Conservation (phyloP, 768 basidiomycete genomes). For the Leccinum barrowsii region DNA sequence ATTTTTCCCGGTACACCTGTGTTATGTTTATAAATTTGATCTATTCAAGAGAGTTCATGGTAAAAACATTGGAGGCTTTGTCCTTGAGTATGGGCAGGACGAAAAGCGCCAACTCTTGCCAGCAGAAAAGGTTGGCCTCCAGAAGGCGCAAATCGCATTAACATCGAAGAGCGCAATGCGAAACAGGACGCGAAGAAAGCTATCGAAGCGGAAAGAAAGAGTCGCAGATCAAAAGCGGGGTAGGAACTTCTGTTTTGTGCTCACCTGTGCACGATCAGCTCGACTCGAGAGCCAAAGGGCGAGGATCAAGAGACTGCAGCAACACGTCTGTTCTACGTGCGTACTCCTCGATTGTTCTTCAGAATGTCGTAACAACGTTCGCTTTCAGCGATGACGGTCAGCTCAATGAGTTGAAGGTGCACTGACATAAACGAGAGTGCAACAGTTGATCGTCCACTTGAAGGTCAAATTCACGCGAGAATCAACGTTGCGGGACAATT, state of each 20-base stretch:
- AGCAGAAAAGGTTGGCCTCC: slow-evolving; percentile 64
- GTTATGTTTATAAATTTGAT: too few species aligned
- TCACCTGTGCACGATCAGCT: slow-evolving; percentile 55
- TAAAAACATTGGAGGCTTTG: too few species aligned
- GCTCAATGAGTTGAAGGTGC: slow-evolving; percentile 51
- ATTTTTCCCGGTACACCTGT: too few species aligned
- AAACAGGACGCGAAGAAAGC: slow-evolving; percentile 56
- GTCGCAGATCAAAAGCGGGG: slow-evolving; percentile 49
- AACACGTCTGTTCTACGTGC: slow-evolving; percentile 59
- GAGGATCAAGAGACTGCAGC: slow-evolving; percentile 37
- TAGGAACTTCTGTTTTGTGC: slow-evolving; percentile 35
- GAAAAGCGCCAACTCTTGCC: slow-evolving; percentile 55
- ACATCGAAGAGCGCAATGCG: slow-evolving; percentile 52
- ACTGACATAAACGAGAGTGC: slow-evolving; percentile 76
- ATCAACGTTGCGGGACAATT: slow-evolving; percentile 66
- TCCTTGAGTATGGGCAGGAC: slow-evolving; percentile 41
- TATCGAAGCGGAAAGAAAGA: slow-evolving; percentile 48
- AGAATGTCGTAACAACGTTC: not conserved
- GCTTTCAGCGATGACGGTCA: slow-evolving; percentile 44
- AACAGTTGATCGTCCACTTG: slow-evolving; percentile 64
- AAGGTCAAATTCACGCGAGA: slow-evolving; percentile 91
- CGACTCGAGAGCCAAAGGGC: slow-evolving; percentile 53
- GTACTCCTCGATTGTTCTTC: slow-evolving; percentile 24
- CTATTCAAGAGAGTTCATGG: too few species aligned
- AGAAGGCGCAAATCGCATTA: slow-evolving; percentile 68